Conservation (phyloP, 2,329 filamentous ascomycete genomes). For the Tolypocladium pustulatum region DNA sequence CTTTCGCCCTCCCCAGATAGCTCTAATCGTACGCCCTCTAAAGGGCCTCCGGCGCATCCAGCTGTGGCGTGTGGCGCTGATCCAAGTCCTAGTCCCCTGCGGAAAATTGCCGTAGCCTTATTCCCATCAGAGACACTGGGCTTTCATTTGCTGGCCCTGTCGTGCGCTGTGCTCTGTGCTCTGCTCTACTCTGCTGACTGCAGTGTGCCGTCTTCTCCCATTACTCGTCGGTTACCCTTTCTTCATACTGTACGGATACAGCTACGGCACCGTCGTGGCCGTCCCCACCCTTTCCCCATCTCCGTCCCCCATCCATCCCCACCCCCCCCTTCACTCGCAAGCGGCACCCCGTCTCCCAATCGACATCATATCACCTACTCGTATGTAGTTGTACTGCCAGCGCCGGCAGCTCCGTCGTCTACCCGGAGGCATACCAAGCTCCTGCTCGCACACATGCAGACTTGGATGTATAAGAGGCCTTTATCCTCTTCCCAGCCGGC, state of each 20-base stretch:
- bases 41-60: no score
- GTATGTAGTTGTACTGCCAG: neutral
- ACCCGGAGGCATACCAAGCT: neutral
- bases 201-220: neutral
- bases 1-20: neutral
- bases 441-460: neutral
- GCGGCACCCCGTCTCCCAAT: neutral
- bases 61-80: neutral
- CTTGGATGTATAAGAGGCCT: neutral
- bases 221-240: neutral
- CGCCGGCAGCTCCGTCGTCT: neutral
- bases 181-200: neutral
- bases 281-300: neutral
- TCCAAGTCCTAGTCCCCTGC: constrained; percentile 10
- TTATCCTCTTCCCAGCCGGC: neutral
- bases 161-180: neutral
- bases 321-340: neutral
- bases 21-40: neutral
- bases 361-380: neutral
- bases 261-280: neutral
- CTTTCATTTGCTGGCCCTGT: neutral
- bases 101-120: constrained; percentile 21
- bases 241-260: neutral
- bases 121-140: neutral
- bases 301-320: neutral